Conservation (phyloP, 176 grass and related monocot species). For the Oropetium thomaeum region DNA sequence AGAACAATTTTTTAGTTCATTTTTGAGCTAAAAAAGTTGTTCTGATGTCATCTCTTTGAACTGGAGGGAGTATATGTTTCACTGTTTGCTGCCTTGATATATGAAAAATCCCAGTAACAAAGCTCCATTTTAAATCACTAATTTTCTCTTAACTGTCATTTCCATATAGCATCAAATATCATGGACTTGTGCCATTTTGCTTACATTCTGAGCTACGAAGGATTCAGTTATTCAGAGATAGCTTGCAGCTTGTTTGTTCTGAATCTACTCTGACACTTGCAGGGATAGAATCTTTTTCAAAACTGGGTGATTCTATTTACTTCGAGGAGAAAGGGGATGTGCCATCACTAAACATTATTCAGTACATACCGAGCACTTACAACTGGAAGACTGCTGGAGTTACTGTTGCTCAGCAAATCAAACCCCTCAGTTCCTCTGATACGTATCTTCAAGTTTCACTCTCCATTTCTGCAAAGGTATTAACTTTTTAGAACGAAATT, state of each 20-base stretch:
- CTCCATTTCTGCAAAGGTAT: slow-evolving; percentile 51
- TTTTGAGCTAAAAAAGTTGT: background rate
- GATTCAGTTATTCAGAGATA: background rate
- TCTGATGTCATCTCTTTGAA: background rate
- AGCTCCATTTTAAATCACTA: background rate
- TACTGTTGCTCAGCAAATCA: slow-evolving; percentile 57
- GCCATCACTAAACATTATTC: slow-evolving; percentile 70
- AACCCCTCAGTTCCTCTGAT: slow-evolving; percentile 54
- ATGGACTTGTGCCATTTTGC: background rate
- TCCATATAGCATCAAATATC: background rate
- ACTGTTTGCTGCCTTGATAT: slow-evolving; percentile 1
- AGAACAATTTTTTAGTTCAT: background rate
- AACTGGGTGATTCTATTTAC: slow-evolving; percentile 96
- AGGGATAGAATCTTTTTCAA: slow-evolving; percentile 96
- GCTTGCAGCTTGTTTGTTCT: background rate
- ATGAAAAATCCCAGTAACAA: background rate
- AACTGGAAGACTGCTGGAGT: slow-evolving; percentile 65
- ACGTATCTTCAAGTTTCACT: slow-evolving; percentile 57
- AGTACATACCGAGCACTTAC: slow-evolving; percentile 77
- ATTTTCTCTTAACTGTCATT: background rate
- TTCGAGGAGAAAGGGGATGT: slow-evolving; percentile 76
- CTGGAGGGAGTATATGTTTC: background rate
- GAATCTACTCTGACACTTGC: slow-evolving; percentile 13
- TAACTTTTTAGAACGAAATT: background rate
- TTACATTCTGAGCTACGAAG: background rate